Base-by-base conservation (phyloP, 352 stramenopile genomes). In the Saprolegnia parasitica region DNA sequence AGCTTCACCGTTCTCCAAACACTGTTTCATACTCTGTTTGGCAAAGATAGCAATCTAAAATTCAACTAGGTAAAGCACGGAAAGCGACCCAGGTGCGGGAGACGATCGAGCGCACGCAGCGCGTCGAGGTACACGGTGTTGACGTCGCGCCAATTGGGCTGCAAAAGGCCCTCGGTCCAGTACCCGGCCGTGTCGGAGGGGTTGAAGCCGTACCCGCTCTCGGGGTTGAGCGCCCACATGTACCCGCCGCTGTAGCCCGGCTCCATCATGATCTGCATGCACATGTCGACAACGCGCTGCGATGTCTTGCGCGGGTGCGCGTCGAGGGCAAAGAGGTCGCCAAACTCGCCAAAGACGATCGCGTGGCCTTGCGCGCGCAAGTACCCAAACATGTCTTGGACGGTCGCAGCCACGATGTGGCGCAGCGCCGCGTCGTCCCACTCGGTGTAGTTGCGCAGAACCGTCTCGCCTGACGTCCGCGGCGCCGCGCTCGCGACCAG, bases 161-260 rank as follows among this genome's bases (percentile, higher is more conserved):
- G 58, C 6, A 93, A 75, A 65, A 93, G 72, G 1, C 85, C 85
- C 74, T 93, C 85, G 0, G 78, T 87, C 70, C 85, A 91, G 29
- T 54, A 65, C 0, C 75, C 75, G 3, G 55, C 13, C 32, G 72
- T 86, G 65, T 88, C 79, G 15, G 81, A 80, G 0, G 83, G 83
- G 58, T 90, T 90, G 76, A 76, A 89, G 66, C 84, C 76, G 72
- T 90, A 90, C 49, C 77, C 83, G 74, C 80, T 87, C 72, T 90
- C 83, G 0, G 83, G 83, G 55, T 90, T 90, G 1, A 90, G 72
- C 10, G 81, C 86, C 83, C 83, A 90, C 80, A 90, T 87, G 72
- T 89, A 90, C 4, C 80, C 81, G n/a, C 83, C 83, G 0, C 78
- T 80, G 42, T 86, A 84, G 0, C 73, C 73, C 0, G 73, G 65